Conservation (phyloP, 768 basidiomycete genomes). For the Lactifluus subvellereus region DNA sequence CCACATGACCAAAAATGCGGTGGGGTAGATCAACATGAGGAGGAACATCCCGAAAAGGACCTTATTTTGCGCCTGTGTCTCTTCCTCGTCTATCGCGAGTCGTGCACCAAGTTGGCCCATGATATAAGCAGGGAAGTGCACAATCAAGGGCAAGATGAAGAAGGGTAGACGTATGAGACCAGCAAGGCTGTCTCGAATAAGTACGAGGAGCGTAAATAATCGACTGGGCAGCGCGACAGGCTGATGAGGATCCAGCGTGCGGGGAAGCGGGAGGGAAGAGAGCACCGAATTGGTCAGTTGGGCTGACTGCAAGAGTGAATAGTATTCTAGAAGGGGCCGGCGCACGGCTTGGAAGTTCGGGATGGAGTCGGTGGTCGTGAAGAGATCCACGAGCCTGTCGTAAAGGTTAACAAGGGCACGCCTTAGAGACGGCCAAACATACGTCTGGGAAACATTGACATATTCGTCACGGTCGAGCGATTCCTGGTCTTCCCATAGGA, state of each 20-base stretch:
- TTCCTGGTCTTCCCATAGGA: constrained; percentile 84
- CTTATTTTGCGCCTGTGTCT: constrained; percentile 97
- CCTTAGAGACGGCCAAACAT: constrained; percentile 30
- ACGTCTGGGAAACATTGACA: constrained; percentile 88
- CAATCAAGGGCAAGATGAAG: constrained; percentile 78
- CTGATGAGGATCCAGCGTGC: constrained; percentile 73
- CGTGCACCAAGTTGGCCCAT: constrained; percentile 71
- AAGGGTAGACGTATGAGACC: constrained; percentile 75
- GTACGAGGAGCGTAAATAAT: constrained; percentile 67
- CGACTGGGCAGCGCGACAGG: constrained; percentile 73
- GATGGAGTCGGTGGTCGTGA: constrained; percentile 61
- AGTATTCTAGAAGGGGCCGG: constrained; percentile 75
- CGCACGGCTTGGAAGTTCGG: constrained; percentile 57
- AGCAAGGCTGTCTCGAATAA: constrained; percentile 72
- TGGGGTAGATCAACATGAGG: constrained; percentile 71
- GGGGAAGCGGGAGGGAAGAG: constrained; percentile 77
- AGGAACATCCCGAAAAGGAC: constrained; percentile 77
- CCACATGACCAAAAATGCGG: constrained; percentile 85
- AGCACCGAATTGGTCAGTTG: constrained; percentile 82
- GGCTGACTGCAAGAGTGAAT: constrained; percentile 76
- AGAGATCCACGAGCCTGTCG: constrained; percentile 78
- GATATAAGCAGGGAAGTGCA: constrained; percentile 81
- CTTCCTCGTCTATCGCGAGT: constrained; percentile 80
- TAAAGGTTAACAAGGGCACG: constrained; percentile 10
- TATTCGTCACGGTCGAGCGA: constrained; percentile 77